Conservation (phyloP, 1,139 yeast species). For the Meyerozyma athensensis region DNA sequence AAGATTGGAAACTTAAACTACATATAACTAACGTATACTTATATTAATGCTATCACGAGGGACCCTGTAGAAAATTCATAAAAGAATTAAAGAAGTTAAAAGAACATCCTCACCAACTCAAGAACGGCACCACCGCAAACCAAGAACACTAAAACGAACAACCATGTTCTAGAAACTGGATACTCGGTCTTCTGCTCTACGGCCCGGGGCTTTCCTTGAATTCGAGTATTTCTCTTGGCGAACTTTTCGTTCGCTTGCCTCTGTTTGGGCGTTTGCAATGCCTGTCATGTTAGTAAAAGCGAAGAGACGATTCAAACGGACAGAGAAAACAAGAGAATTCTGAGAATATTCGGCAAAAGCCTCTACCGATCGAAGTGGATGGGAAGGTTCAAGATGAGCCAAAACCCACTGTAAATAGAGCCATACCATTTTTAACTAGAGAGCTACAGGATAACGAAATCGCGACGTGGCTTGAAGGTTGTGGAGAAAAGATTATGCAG, state of each 20-base stretch:
- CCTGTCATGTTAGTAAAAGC: constrained; percentile 19
- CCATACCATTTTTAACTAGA: constrained; percentile 3
- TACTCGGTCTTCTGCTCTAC: constrained; percentile 28
- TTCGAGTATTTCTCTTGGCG: constrained; percentile 65
- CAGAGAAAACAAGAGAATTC: constrained; percentile 1
- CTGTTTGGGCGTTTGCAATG: constrained; percentile 75
- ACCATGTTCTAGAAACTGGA: constrained; percentile 58
- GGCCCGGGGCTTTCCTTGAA: constrained; percentile 60
- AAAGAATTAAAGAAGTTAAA: constrained; percentile 19
- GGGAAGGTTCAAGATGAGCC: not conserved
- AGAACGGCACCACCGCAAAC: constrained; percentile 81
- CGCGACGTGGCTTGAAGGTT: constrained; percentile 1
- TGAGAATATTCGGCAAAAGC: constrained; percentile 2
- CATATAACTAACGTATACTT: constrained; percentile 3
- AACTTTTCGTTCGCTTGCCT: constrained; percentile 79
- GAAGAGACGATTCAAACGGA: constrained; percentile 2
- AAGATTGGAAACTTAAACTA: constrained; percentile 1
- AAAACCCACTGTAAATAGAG: constrained; percentile 2
- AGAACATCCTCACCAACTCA: constrained; percentile 55
- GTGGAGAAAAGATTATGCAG: not conserved
- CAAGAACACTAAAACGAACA: constrained; percentile 59
- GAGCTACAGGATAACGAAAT: constrained; percentile 1
- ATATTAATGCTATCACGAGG: constrained; percentile 4
- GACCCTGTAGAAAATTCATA: constrained; percentile 1
- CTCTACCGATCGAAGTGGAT: not conserved